These are phyloP conservation scores for Solanum ahanhuiri DNA, from an alignment of 257 asterid genomes.

Conservation along the genomic window DNA sequence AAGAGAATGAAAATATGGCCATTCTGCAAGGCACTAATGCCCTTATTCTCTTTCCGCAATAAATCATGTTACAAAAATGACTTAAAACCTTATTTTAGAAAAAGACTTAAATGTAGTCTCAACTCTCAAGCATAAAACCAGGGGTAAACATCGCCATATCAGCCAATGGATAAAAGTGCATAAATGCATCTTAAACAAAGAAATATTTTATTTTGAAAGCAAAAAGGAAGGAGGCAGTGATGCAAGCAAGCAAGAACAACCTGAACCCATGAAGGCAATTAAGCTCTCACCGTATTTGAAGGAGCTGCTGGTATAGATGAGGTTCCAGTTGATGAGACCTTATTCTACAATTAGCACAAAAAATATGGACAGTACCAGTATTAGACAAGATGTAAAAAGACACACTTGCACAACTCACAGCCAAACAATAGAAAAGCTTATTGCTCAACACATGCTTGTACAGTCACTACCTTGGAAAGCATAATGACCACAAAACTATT, in stretches of 20 bases:
- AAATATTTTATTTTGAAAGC: not conserved
- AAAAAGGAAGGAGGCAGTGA: not conserved
- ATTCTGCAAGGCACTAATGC: not conserved
- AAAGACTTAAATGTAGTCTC: not conserved
- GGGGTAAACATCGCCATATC: not conserved
- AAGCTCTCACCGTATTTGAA: slow-evolving; percentile 40
- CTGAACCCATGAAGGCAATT: not conserved
- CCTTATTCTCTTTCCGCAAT: not conserved
- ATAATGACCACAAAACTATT: slow-evolving; percentile 69
- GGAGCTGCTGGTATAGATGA: slow-evolving; percentile 44
- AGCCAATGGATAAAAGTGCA: not conserved
- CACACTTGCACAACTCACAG: not conserved
- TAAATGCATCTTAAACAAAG: not conserved
- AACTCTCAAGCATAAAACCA: not conserved
- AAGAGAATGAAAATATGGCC: not conserved
- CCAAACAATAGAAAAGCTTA: not conserved
- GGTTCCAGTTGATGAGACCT: slow-evolving; percentile 44
- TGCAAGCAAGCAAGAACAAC: not conserved
- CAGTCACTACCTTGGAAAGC: slow-evolving; percentile 57
- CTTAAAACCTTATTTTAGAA: not conserved
- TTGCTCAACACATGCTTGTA: not conserved
- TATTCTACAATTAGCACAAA: slow-evolving; percentile 33
- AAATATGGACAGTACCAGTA: not conserved
- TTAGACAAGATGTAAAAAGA: not conserved
- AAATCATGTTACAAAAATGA: not conserved